These are phyloP conservation scores for Axilococcus clingmanii DNA, from an alignment of 139 green algal genomes.

Conservation along the genomic window DNA sequence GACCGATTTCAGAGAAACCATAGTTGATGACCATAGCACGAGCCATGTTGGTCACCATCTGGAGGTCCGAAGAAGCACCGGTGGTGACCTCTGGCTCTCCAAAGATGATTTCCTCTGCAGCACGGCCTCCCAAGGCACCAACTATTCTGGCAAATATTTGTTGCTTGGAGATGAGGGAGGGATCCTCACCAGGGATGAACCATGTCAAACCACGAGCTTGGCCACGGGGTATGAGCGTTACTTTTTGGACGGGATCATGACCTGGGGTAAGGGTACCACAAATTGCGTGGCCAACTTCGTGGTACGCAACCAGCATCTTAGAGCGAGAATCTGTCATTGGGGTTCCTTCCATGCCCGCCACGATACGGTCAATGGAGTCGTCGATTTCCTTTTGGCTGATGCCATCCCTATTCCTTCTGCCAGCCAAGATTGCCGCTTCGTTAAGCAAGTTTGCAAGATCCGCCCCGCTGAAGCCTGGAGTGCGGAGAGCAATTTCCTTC, in stretches of 20 bases:
- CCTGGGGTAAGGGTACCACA: slow-evolving; percentile 90
- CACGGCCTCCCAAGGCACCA: slow-evolving; percentile 87
- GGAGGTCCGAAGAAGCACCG: slow-evolving; percentile 70
- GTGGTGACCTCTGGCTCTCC: slow-evolving; percentile 92
- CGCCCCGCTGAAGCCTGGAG: slow-evolving; percentile 74
- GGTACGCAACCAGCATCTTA: slow-evolving; percentile 95
- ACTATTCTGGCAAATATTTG: slow-evolving; percentile 98
- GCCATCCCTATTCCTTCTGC: slow-evolving; percentile 66
- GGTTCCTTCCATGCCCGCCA: slow-evolving; percentile 96
- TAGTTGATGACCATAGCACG: slow-evolving; percentile 98
- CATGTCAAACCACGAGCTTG: slow-evolving; percentile 95
- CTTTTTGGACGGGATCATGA: slow-evolving; percentile 98
- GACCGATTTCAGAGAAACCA: slow-evolving; percentile 96
- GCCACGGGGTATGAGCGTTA: slow-evolving; percentile 93
- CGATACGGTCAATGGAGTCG: slow-evolving; percentile 93
- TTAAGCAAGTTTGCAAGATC: slow-evolving; percentile 99
- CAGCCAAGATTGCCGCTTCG: slow-evolving; percentile 96
- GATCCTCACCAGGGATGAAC: slow-evolving; percentile 95
- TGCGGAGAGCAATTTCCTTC: slow-evolving; percentile 87
- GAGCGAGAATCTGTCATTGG: slow-evolving; percentile 93
- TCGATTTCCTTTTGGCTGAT: slow-evolving; percentile 88
- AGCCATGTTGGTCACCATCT: slow-evolving; percentile 80
- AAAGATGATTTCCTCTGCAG: slow-evolving; percentile 97
- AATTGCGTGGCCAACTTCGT: slow-evolving; percentile 96
- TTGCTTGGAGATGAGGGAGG: slow-evolving; percentile 88